phyloP scores from a whole-genome alignment of 345 rosid species.

The Kernera saxatilis region DNA sequence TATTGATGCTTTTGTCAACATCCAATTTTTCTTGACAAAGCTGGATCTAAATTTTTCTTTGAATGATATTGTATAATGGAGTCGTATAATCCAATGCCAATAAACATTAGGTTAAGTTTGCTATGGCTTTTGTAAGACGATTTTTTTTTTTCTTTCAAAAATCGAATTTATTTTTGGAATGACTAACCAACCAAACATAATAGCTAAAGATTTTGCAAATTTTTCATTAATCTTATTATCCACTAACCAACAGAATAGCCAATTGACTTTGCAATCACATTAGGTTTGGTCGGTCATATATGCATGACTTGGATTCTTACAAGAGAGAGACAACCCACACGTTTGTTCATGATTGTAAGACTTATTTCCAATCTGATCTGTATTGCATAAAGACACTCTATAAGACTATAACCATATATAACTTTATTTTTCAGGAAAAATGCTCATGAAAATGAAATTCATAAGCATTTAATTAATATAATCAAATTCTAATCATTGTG shows the following conservation, averaged over 20 bases:
- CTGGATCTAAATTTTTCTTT: neutral
- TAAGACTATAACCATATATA: neutral
- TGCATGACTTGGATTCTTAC: neutral
- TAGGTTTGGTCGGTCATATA: slow-evolving; percentile 10
- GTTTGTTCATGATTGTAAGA: slow-evolving; percentile 13
- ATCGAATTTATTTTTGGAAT: neutral
- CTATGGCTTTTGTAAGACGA: neutral
- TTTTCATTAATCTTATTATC: neutral
- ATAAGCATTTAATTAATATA: neutral
- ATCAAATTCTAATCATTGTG: neutral
- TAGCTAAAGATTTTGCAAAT: neutral
- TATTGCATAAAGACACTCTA: neutral
- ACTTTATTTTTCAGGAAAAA: neutral
- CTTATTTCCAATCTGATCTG: neutral
- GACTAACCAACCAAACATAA: neutral
- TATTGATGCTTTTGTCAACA: neutral
- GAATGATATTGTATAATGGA: neutral
- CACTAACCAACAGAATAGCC: neutral
- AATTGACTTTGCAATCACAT: neutral
- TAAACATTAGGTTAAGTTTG: neutral
- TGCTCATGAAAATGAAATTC: neutral
- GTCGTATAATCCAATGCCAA: neutral
- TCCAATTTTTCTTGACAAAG: neutral
- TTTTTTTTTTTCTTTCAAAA: neutral
- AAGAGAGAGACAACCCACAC: slow-evolving; percentile 28